These are phyloP conservation scores for Syzygium aqueum DNA, from an alignment of 345 rosid genomes.

Conservation along the genomic window DNA sequence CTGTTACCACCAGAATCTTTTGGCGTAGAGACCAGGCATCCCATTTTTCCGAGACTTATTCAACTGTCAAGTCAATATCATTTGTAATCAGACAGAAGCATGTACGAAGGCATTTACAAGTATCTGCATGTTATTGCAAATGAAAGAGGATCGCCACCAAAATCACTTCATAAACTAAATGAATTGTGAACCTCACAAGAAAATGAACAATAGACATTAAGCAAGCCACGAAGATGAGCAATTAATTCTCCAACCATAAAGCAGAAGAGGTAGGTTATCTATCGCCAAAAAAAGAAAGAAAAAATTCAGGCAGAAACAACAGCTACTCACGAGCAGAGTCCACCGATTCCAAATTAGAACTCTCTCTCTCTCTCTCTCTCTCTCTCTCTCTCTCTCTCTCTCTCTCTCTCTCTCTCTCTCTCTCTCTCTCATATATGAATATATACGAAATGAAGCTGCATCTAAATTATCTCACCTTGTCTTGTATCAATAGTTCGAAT, in stretches of 20 bases:
- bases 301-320: not conserved
- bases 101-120: not conserved
- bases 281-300: not conserved
- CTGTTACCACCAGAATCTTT: constrained; percentile 75
- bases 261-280: constrained; percentile 34
- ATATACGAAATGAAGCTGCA: not conserved
- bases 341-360: constrained; percentile 27
- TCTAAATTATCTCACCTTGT: not conserved
- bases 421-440: not conserved
- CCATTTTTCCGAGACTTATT: constrained; percentile 42
- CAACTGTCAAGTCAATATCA: not conserved
- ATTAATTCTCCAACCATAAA: constrained; percentile 65
- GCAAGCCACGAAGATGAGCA: constrained; percentile 18
- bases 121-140: not conserved
- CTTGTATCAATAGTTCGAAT: not conserved
- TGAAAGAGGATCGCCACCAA: not conserved
- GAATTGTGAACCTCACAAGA: constrained; percentile 13
- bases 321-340: constrained; percentile 50
- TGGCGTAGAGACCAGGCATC: constrained; percentile 83
- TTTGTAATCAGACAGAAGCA: not conserved
- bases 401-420: not conserved
- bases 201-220: constrained; percentile 12
- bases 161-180: not conserved
- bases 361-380: constrained; percentile 4
- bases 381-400: not conserved